A percentile compares a stretch with the other conserved stretches of the same genome.
These are phyloP conservation scores for Ceratobasidium sp. DNA, from an alignment of 1,284 basidiomycete species.

Conservation along the genomic window DNA sequence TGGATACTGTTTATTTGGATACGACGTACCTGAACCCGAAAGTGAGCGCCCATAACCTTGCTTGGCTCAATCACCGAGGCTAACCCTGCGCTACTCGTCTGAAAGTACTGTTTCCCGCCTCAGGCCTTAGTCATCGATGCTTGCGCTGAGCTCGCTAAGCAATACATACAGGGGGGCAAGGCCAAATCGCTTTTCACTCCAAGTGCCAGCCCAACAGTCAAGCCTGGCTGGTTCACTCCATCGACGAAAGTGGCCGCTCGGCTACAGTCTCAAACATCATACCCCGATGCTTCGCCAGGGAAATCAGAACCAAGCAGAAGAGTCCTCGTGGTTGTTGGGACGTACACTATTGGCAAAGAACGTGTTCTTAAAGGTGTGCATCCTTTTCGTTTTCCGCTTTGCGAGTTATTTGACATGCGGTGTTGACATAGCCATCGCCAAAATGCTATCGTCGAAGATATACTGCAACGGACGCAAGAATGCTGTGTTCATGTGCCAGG, in stretches of 20 bases:
- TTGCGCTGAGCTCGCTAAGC: constrained; percentile 81
- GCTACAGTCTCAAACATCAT: not conserved
- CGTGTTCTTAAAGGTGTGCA: constrained; percentile 86
- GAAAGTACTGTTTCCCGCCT: constrained; percentile 90
- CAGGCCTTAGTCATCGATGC: constrained; percentile 92
- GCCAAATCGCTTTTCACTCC: constrained; percentile 22
- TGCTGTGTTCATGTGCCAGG: constrained; percentile 79
- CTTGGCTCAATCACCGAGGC: not conserved
- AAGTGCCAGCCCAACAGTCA: not conserved
- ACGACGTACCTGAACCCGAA: constrained; percentile 95
- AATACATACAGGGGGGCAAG: constrained; percentile 55
- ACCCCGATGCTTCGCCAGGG: constrained; percentile 43
- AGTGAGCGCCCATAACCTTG: constrained; percentile 57
- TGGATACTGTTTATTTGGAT: constrained; percentile 93
- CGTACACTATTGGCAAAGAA: constrained; percentile 98
- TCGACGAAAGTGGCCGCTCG: constrained; percentile 9
- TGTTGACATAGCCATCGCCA: constrained; percentile 76
- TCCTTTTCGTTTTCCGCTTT: not conserved
- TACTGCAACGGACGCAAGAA: constrained; percentile 88
- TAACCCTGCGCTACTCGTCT: not conserved
- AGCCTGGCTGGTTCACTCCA: constrained; percentile 19
- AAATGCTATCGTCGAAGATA: constrained; percentile 81
- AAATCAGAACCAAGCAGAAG: not conserved
- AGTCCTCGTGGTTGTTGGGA: constrained; percentile 86
- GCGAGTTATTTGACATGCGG: constrained; percentile 44